phyloP scores from a whole-genome alignment of 768 basidiomycete species.

The Boletus barrowsii region DNA sequence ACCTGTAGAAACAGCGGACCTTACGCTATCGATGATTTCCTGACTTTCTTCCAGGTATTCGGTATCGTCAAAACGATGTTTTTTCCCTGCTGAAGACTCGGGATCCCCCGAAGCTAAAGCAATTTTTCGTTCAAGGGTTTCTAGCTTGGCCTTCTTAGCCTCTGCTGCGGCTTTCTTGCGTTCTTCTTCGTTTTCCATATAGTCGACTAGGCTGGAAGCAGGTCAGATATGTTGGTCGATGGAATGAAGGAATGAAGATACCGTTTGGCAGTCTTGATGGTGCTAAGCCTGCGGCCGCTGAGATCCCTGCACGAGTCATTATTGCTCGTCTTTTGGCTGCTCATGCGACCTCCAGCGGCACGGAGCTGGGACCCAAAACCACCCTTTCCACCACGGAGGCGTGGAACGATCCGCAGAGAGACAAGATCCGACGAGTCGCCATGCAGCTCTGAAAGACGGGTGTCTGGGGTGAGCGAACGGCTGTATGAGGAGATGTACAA shows the following conservation, averaged over 20 bases:
- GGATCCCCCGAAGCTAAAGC: slow-evolving; percentile 37
- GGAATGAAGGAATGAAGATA: slow-evolving; percentile 34
- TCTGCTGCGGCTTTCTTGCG: slow-evolving; percentile 76
- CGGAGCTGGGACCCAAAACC: slow-evolving; percentile 96
- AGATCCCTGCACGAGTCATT: slow-evolving; percentile 95
- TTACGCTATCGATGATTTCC: slow-evolving; percentile 88
- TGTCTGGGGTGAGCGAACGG: slow-evolving; percentile 29
- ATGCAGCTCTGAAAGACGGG: slow-evolving; percentile 37
- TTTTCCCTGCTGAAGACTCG: slow-evolving; percentile 62
- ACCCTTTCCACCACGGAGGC: slow-evolving; percentile 88
- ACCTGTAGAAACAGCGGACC: slow-evolving; percentile 87
- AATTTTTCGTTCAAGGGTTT: slow-evolving; percentile 79
- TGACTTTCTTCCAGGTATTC: slow-evolving; percentile 89
- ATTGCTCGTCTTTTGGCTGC: slow-evolving; percentile 90
- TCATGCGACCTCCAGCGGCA: slow-evolving; percentile 97
- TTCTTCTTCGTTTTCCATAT: slow-evolving; percentile 80
- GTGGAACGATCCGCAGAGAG: slow-evolving; percentile 69
- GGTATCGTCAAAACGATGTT: slow-evolving; percentile 88
- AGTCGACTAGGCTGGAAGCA: slow-evolving; percentile 65
- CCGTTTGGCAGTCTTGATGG: slow-evolving; percentile 96
- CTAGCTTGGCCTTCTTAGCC: slow-evolving; percentile 78
- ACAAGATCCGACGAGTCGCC: slow-evolving; percentile 41
- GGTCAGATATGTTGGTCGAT: not conserved
- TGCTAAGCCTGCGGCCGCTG: slow-evolving; percentile 83
- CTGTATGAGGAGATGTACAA: slow-evolving; percentile 42